phyloP scores from a whole-genome alignment of 192 early-diverging fungal species.

The Thamnidium elegans region DNA sequence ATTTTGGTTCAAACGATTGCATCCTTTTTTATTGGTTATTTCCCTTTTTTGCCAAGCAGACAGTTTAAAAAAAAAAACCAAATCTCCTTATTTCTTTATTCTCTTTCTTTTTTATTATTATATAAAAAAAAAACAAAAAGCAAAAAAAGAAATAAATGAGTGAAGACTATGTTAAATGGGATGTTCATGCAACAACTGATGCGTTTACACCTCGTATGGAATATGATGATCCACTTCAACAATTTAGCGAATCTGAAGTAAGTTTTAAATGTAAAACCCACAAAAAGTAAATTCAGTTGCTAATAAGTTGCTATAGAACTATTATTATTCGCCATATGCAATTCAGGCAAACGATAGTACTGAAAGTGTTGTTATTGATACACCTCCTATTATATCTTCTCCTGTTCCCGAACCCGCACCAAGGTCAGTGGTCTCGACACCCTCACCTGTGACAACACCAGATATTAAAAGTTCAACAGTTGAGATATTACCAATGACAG shows the following conservation, averaged over 20 bases:
- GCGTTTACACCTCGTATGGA: slow-evolving; percentile 14
- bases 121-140: no score
- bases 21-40: no score
- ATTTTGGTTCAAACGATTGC: no score
- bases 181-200: slow-evolving; percentile 27
- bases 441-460: neutral
- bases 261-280: neutral
- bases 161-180: slow-evolving; percentile 24
- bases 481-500: slow-evolving; percentile 38
- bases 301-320: no score
- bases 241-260: slow-evolving; percentile 12
- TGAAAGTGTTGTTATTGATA: neutral
- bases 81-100: no score
- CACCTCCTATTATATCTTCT: neutral
- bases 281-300: no score
- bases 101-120: no score
- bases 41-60: no score
- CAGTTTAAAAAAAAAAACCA: no score
- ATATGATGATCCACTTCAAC: slow-evolving; percentile 15
- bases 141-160: slow-evolving; percentile 11
- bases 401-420: neutral
- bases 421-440: neutral
- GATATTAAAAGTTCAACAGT: neutral
- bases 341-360: no score
- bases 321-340: no score